phyloP scores from a whole-genome alignment of 148 eudicot species.

The Chenopodium quinoa region DNA sequence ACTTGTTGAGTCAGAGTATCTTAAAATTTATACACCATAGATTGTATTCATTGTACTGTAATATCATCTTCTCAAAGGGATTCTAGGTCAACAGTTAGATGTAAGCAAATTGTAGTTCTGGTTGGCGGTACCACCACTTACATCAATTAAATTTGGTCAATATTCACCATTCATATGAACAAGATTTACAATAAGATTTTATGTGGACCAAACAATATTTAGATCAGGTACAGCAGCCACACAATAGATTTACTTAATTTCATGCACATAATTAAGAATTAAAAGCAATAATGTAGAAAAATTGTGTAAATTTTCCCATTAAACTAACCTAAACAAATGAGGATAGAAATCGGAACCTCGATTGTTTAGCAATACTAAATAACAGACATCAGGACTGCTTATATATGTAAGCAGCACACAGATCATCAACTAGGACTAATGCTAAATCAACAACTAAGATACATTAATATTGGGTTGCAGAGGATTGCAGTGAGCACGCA shows the following conservation, averaged over 20 bases:
- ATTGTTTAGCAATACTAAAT: slow-evolving; percentile 9
- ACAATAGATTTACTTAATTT: neutral
- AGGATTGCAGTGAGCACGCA: slow-evolving; percentile 12
- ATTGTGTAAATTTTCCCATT: neutral
- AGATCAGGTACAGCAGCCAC: neutral
- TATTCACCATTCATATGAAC: neutral
- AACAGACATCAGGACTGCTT: neutral
- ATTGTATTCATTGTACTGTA: no score
- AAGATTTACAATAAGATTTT: neutral
- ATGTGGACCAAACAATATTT: neutral
- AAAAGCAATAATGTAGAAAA: neutral
- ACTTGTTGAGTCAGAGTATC: no score
- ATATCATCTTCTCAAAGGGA: neutral
- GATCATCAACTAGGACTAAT: neutral
- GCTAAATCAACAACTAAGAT: slow-evolving; percentile 22
- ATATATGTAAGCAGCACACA: slow-evolving; percentile 3
- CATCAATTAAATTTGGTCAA: no score
- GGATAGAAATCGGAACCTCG: slow-evolving; percentile 15
- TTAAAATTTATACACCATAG: no score
- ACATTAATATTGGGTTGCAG: slow-evolving; percentile 24
- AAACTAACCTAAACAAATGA: neutral
- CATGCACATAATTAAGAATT: neutral
- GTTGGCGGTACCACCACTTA: no score
- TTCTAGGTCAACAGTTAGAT: slow-evolving; percentile 1
- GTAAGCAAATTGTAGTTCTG: neutral